Evolutionary conservation across 2,329 filamentous ascomycete species (phyloP), one percentile per base, ranked within the genome.

Genomic region (Aspergillus persii): DNA sequence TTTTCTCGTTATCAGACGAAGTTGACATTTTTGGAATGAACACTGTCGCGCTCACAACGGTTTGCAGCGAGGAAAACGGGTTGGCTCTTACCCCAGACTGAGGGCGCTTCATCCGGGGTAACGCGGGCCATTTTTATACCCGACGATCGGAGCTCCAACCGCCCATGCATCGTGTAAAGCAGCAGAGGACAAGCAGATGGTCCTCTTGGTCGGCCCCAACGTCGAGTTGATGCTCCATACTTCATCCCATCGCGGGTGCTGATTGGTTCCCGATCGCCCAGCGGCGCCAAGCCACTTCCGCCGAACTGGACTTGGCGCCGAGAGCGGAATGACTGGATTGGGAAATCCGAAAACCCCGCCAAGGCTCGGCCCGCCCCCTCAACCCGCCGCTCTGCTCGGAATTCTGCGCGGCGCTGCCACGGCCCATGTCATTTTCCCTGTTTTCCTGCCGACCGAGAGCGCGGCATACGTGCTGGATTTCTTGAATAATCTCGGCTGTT

Each of bases 361-460:
- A 54, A 54, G 52, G 15, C 39, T 54, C 48, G 52, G 52, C 52
- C 46, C 9, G 11, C 41, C 27, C 29, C 27, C 8, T 6, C 8
- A 26, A 11, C 8, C 7, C n/a, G 27, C 29, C 41, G 41, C 39
- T 26, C 41, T 54, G 27, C 41, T 18, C 26, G 46, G 39, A 33
- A 46, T 6, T 41, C 4, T 27, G 51, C 36, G 15, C 36, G 36
- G 36, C 11, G 46, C 8, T 29, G 52, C 27, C 52, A 47, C 30
- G 52, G 41, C 52, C 52, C 8, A 54, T 54, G 52, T 54, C 52
- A 54, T 41, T 31, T 30, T 54, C 11, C 26, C 29, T 30, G 11
- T 15, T 26, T 46, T n/a, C 27, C 6, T 47, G 41, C 44, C 18
- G 26, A 47, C 26, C 23, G 44, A 47, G 11, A 3, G 44, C 44